phyloP scores from a whole-genome alignment of 2,329 filamentous ascomycete species.

The Cladosporium sp. region DNA sequence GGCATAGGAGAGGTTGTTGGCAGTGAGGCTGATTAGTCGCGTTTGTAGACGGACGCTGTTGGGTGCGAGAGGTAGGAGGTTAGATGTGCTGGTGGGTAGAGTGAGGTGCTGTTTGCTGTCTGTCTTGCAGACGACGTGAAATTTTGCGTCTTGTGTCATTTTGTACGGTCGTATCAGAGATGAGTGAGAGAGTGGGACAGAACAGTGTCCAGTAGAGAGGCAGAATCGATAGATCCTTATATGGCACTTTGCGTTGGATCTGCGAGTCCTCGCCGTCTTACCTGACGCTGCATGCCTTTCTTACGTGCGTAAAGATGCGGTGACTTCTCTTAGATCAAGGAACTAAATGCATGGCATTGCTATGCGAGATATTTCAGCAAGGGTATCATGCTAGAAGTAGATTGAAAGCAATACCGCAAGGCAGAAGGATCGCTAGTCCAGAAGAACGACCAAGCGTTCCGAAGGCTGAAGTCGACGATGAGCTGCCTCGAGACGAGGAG shows the following conservation, averaged over 20 bases:
- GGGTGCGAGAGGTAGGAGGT: slow-evolving; percentile 5
- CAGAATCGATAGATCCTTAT: too few relatives aligned
- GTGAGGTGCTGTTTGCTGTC: slow-evolving; percentile 14
- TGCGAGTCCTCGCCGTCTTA: neutral
- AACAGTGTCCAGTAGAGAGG: too few relatives aligned
- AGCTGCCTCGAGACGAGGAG: slow-evolving; percentile 1
- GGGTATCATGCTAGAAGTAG: neutral
- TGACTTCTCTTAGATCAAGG: neutral
- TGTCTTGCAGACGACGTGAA: slow-evolving; percentile 19
- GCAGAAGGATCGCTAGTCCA: too few relatives aligned
- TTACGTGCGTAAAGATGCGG: neutral
- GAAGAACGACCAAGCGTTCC: too few relatives aligned
- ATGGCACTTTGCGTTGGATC: too few relatives aligned
- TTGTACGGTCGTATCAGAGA: too few relatives aligned
- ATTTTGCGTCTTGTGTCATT: slow-evolving; percentile 5
- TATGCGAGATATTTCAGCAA: too few relatives aligned
- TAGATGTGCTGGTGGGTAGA: slow-evolving; percentile 3
- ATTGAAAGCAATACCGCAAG: too few relatives aligned
- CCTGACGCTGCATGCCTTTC: neutral
- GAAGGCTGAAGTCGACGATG: neutral
- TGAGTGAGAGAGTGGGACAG: too few relatives aligned
- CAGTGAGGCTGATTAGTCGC: slow-evolving; percentile 15
- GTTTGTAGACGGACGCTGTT: slow-evolving; percentile 15
- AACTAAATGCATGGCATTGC: neutral
- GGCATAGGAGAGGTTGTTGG: slow-evolving; percentile 25